Conservation (phyloP, 495 filamentous ascomycete species). For the Podospora didyma region DNA sequence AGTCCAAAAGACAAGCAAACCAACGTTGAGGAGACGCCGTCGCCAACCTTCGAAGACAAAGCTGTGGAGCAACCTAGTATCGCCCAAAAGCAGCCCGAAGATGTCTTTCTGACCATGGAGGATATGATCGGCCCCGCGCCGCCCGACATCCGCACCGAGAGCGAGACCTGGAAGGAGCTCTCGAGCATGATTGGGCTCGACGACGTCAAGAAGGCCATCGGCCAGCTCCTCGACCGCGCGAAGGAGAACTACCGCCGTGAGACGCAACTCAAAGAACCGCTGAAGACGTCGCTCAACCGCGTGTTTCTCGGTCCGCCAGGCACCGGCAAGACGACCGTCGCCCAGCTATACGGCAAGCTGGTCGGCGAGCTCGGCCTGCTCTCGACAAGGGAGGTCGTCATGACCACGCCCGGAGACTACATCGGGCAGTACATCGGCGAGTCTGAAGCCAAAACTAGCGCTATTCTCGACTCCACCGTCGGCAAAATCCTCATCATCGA, state of each 20-base stretch:
- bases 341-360: conserved; percentile 66
- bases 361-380: conserved; percentile 57
- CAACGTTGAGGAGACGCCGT: too few species aligned
- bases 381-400: conserved; percentile 57
- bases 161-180: conserved; percentile 52
- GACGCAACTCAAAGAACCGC: conserved; percentile 48
- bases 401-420: conserved; percentile 67
- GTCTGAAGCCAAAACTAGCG: conserved; percentile 64
- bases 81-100: too few species aligned
- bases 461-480: conserved; percentile 56
- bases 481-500: conserved; percentile 74
- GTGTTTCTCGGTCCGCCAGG: conserved; percentile 69
- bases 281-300: conserved; percentile 58
- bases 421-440: conserved; percentile 56
- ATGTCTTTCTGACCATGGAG: conserved; percentile 18
- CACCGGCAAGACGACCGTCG: conserved; percentile 74
- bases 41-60: too few species aligned
- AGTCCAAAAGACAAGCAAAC: too few species aligned
- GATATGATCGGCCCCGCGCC: conserved; percentile 62
- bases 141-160: conserved; percentile 33
- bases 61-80: too few species aligned
- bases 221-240: conserved; percentile 47
- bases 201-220: conserved; percentile 53
- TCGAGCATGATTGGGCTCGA: conserved; percentile 51
- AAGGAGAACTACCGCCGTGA: conserved; percentile 58